A percentile compares a stretch with the other conserved stretches of the same genome.
These are phyloP conservation scores for Erigeron canadensis DNA, from an alignment of 129 eudicot species.

Conservation along the genomic window DNA sequence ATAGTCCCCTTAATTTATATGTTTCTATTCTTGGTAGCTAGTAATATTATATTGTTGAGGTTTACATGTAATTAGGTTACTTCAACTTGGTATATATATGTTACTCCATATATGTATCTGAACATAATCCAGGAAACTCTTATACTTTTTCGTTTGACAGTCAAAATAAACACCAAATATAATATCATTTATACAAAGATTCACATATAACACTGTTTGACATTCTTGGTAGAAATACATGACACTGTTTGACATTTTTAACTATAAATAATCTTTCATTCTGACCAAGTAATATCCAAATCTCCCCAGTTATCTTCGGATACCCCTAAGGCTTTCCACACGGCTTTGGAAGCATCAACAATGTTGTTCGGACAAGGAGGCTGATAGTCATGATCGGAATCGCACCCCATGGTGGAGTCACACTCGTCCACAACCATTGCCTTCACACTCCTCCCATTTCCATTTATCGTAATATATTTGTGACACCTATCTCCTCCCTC, in stretches of 20 bases:
- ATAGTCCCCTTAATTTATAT: no score
- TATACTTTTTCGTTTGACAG: no score
- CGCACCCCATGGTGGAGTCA: slow-evolving; percentile 3
- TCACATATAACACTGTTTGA: neutral
- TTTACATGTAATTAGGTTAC: no score
- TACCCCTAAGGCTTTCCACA: slow-evolving; percentile 9
- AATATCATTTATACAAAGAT: no score
- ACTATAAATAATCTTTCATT: neutral
- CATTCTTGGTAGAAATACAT: neutral
- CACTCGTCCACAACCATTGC: slow-evolving; percentile 6
- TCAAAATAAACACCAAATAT: no score
- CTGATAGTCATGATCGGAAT: neutral
- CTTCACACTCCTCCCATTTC: slow-evolving; percentile 1
- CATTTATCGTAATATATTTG: neutral
- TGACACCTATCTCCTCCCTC: slow-evolving; percentile 4
- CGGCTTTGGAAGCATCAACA: slow-evolving; percentile 5
- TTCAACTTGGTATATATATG: no score
- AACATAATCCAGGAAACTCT: no score
- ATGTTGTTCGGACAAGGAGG: slow-evolving; percentile 8
- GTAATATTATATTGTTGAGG: no score
- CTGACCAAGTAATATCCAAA: neutral
- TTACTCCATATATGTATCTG: no score
- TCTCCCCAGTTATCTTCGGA: slow-evolving; percentile 1
- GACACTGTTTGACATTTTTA: no score
- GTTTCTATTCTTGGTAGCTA: no score